These are phyloP conservation scores for Sclerotinia sclerotiorum DNA, from an alignment of 2,329 filamentous ascomycete genomes.

Conservation along the genomic window DNA sequence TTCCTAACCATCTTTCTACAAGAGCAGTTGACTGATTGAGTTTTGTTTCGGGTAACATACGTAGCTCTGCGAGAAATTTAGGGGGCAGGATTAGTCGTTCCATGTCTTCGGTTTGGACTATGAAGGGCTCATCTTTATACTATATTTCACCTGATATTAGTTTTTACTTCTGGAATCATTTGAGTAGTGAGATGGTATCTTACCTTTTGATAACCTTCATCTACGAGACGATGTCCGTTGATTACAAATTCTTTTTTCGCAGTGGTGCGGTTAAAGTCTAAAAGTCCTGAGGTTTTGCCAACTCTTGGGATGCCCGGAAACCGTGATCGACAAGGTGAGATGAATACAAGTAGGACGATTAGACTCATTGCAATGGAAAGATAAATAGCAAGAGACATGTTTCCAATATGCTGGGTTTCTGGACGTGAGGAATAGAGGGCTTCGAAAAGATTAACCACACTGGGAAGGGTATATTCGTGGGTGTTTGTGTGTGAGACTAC, in stretches of 20 bases:
- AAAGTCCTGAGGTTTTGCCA: neutral
- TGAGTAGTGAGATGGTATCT: neutral
- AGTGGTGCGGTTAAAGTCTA: neutral
- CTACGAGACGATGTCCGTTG: conserved; percentile 2
- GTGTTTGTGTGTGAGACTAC: neutral
- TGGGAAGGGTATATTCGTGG: neutral
- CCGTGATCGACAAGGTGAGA: neutral
- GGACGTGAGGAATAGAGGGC: no score
- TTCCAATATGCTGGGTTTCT: neutral
- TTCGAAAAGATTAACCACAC: no score
- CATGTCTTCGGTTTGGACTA: conserved; percentile 9
- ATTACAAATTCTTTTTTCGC: neutral
- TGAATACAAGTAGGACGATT: neutral
- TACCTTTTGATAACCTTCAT: conserved; percentile 2
- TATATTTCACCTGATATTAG: neutral
- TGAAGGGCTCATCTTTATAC: conserved; percentile 5
- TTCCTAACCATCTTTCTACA: conserved; percentile 4
- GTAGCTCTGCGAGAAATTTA: conserved; percentile 7
- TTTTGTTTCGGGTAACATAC: conserved; percentile 13
- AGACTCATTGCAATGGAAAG: neutral
- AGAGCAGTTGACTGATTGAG: conserved; percentile 15
- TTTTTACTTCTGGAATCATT: neutral
- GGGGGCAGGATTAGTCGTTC: neutral
- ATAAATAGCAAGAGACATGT: neutral
- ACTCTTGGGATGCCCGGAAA: neutral